A percentile compares a stretch with the other conserved stretches of the same genome.
These are phyloP conservation scores for Chenopodium berlandieri DNA, from an alignment of 148 eudicot species.

Conservation along the genomic window DNA sequence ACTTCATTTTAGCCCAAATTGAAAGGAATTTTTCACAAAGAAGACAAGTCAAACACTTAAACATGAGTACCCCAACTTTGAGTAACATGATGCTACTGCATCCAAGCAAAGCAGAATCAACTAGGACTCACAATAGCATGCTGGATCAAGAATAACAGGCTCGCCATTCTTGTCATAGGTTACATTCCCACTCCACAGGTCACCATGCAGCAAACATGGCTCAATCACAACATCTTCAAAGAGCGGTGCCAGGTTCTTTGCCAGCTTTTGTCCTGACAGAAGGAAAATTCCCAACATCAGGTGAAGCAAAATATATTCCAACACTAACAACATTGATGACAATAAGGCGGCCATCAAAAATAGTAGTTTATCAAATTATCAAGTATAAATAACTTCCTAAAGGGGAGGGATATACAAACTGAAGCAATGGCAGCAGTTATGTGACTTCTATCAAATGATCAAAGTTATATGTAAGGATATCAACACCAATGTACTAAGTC, in stretches of 20 bases:
- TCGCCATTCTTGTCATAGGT: constrained; percentile 80
- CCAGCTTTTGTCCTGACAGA: constrained; percentile 74
- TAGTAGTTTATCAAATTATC: neutral
- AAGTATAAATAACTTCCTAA: neutral
- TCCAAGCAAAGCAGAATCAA: constrained; percentile 14
- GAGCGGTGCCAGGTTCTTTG: constrained; percentile 64
- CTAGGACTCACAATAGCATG: constrained; percentile 85
- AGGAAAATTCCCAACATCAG: neutral
- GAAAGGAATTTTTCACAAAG: no score
- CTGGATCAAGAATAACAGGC: constrained; percentile 95
- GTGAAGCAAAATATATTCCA: neutral
- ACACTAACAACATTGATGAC: constrained; percentile 1
- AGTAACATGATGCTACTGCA: neutral
- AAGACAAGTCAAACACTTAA: no score
- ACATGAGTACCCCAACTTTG: no score
- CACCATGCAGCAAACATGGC: constrained; percentile 97
- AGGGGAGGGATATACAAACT: neutral
- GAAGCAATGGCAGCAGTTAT: neutral
- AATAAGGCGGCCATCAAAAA: neutral
- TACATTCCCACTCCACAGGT: constrained; percentile 96
- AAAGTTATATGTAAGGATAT: neutral
- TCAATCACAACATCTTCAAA: constrained; percentile 70
- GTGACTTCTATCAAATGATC: neutral
- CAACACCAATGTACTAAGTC: neutral
- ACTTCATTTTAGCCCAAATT: no score